phyloP scores from a whole-genome alignment of 1,284 basidiomycete genomes.

The Violaceomyces palustris region DNA sequence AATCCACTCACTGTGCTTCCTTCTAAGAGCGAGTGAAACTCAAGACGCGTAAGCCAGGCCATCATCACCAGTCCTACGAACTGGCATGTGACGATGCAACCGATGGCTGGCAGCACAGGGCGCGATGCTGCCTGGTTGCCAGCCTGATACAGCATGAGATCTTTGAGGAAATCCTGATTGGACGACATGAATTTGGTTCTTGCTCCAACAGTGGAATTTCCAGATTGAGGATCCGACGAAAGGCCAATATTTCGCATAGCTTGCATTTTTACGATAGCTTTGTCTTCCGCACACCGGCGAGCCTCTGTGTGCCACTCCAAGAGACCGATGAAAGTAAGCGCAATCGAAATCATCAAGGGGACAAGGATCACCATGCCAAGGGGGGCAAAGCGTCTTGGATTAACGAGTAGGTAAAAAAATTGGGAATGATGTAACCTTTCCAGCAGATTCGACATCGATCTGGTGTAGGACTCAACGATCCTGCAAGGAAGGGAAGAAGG shows the following conservation, averaged over 20 bases:
- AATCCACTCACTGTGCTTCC: not conserved
- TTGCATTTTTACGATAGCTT: not conserved
- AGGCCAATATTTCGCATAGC: too few relatives aligned
- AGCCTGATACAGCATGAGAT: not conserved
- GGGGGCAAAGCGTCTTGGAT: conserved; percentile 37
- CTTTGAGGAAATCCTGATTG: not conserved
- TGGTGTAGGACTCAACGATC: conserved; percentile 34
- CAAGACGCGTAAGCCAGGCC: not conserved
- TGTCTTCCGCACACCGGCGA: conserved; percentile 1
- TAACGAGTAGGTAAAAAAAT: conserved; percentile 48
- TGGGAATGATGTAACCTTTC: conserved; percentile 52
- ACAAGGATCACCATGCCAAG: conserved; percentile 37
- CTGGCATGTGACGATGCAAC: not conserved
- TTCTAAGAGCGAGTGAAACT: not conserved
- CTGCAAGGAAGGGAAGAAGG: conserved; percentile 1
- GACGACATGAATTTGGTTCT: not conserved
- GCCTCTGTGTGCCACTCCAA: conserved; percentile 5
- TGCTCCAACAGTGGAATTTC: not conserved
- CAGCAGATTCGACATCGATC: conserved; percentile 48
- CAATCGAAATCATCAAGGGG: conserved; percentile 37
- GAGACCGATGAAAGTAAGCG: conserved; percentile 38
- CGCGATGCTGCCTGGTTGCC: not conserved
- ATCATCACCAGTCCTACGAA: not conserved
- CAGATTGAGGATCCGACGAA: too few relatives aligned
- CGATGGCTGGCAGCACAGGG: not conserved